A percentile compares a stretch with the other conserved stretches of the same genome.
These are phyloP conservation scores for Rubia balearica DNA, from an alignment of 305 asterid species.

Conservation along the genomic window DNA sequence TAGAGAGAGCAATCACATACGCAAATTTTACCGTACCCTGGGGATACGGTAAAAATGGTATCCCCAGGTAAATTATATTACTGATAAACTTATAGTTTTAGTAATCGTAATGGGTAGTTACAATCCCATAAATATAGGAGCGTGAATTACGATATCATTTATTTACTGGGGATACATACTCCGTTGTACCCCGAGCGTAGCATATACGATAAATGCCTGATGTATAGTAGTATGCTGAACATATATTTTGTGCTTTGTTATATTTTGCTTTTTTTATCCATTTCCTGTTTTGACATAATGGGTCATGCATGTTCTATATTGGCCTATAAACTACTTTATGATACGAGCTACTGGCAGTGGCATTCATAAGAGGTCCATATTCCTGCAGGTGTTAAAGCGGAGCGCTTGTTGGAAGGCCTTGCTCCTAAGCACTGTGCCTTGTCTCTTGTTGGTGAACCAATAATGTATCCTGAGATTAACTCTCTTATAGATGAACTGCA, in stretches of 20 bases:
- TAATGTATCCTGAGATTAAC: conserved; percentile 95
- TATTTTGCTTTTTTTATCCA: not conserved
- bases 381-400: conserved; percentile 72
- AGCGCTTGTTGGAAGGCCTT: conserved; percentile 79
- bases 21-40: no score
- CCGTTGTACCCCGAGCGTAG: no score
- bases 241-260: not conserved
- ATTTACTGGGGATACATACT: no score
- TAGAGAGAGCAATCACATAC: not conserved
- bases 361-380: conserved; percentile 23
- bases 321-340: not conserved
- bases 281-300: not conserved
- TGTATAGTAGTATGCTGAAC: not conserved
- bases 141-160: no score
- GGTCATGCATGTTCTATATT: not conserved
- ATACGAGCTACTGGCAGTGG: not conserved
- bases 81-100: no score
- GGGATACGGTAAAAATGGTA: no score
- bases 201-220: not conserved
- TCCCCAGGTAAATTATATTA: no score
- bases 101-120: no score
- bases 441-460: conserved; percentile 97
- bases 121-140: no score
- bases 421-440: conserved; percentile 88
- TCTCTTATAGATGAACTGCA: conserved; percentile 81